These are phyloP conservation scores for Trichomonas tenax DNA, from an alignment of 208 protist species.

Conservation along the genomic window DNA sequence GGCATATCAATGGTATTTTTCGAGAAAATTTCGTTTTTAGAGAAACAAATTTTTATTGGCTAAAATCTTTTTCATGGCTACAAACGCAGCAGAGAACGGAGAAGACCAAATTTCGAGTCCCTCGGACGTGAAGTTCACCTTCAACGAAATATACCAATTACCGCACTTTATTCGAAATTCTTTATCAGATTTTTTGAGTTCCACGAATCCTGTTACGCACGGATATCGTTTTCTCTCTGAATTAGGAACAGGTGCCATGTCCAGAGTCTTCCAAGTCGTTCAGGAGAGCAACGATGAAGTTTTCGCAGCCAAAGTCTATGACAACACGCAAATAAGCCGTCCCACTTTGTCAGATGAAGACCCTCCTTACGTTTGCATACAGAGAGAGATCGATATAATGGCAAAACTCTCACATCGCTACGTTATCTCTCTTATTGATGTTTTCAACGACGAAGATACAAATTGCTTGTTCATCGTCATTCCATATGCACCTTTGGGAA, in stretches of 20 bases:
- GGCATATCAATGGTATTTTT: too few relatives aligned
- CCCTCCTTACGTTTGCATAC: neutral
- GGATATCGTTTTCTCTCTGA: neutral
- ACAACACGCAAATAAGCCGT: neutral
- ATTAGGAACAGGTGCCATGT: neutral
- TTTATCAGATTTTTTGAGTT: neutral
- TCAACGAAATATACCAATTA: neutral
- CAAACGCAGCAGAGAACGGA: too few relatives aligned
- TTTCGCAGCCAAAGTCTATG: neutral
- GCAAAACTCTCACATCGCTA: neutral
- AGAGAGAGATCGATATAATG: neutral
- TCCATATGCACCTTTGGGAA: neutral
- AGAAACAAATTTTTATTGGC: too few relatives aligned
- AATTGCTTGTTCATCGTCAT: neutral
- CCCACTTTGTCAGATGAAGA: neutral
- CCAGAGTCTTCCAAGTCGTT: neutral
- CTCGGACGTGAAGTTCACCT: too few relatives aligned
- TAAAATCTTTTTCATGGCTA: too few relatives aligned
- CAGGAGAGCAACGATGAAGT: neutral
- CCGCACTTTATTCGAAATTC: neutral
- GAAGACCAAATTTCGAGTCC: too few relatives aligned
- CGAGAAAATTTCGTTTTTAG: too few relatives aligned
- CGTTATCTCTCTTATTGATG: neutral
- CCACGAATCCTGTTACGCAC: neutral
- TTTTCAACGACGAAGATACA: neutral